Conservation (phyloP, 495 filamentous ascomycete genomes). For the Aspergillus incahuasiensis region DNA sequence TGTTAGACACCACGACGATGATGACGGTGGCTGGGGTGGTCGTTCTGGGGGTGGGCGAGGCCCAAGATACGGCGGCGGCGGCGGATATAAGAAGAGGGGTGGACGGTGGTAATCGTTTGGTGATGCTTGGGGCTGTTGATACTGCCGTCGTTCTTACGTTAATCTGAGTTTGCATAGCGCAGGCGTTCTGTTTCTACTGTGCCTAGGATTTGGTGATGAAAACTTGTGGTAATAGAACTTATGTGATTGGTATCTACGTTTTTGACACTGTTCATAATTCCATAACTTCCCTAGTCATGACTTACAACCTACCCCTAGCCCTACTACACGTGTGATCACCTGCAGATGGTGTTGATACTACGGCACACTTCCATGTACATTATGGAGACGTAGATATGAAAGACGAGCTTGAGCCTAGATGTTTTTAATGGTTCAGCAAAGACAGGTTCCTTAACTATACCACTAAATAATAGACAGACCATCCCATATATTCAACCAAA, state of each 20-base stretch:
- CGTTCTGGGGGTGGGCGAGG: slow-evolving; percentile 33
- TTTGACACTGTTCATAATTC: too few species aligned
- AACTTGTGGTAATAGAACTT: slow-evolving; percentile 17
- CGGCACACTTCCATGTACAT: neutral
- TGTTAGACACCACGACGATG: slow-evolving; percentile 48
- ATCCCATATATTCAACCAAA: slow-evolving; percentile 15
- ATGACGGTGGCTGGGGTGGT: slow-evolving; percentile 54
- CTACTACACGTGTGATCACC: too few species aligned
- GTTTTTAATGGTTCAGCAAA: neutral
- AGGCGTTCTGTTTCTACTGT: slow-evolving; percentile 36
- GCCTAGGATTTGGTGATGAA: slow-evolving; percentile 19
- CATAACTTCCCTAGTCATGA: too few species aligned
- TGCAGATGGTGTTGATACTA: too few species aligned
- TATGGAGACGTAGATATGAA: too few species aligned
- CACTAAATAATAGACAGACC: slow-evolving; percentile 4
- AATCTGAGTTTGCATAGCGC: slow-evolving; percentile 42
- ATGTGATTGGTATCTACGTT: too few species aligned
- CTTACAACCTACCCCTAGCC: too few species aligned
- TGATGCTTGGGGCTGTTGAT: slow-evolving; percentile 11
- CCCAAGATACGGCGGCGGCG: slow-evolving; percentile 38
- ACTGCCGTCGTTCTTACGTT: slow-evolving; percentile 3
- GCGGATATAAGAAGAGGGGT: slow-evolving; percentile 40
- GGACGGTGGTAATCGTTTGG: slow-evolving; percentile 33
- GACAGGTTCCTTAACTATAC: neutral
- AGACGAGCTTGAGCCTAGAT: neutral